Evolutionary conservation across 257 asterid species (phyloP), one percentile per base, ranked within the genome.

Genomic region (Echium plantagineum): DNA sequence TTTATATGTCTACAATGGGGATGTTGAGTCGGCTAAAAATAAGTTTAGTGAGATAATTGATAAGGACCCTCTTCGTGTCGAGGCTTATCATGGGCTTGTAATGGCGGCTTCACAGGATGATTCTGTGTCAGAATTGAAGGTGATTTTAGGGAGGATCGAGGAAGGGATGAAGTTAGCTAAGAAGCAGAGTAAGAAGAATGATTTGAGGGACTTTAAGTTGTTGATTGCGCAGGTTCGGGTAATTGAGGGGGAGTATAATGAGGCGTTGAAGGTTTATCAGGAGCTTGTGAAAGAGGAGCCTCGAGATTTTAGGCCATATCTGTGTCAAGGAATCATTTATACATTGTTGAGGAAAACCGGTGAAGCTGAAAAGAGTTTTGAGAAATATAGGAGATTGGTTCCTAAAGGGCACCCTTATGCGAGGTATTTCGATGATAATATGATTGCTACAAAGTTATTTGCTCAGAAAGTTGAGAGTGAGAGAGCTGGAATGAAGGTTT

Each of bases 21-120:
- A 93, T 19, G 8, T 70, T 3, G 83, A 76, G 60, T 69, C 62
- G 35, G 96, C 97, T 0, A 89, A 73, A 68, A 59, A 58, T 3
- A 85, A 84, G 47, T 93, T 93, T 71, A 52, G 57, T 52, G 91
- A 83, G 73, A 75, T 93, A 20, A 22, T 89, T 9, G 63, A 71
- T 22, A 86, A 79, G 57, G 95, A 93, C 49, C 95, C 97, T 21
- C 71, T 74, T 4, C 77, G 81, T 0, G 94, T 93, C 4, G 99
- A 89, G 65, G 99, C 97, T 0, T 93, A 86, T 68, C 99, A 89
- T n/a, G 97, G 99, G 9, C 82, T 93, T 10, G 91, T 85, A 4
- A 81, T 89, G 3, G 91, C 93, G 1, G 89, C 81, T 0, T 80
- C 95, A 0, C 79, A 80, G 54, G 90, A 75, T 64, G 91, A 81